These are phyloP conservation scores for Trifolium subterraneum DNA, from an alignment of 306 rosid species.

Conservation along the genomic window DNA sequence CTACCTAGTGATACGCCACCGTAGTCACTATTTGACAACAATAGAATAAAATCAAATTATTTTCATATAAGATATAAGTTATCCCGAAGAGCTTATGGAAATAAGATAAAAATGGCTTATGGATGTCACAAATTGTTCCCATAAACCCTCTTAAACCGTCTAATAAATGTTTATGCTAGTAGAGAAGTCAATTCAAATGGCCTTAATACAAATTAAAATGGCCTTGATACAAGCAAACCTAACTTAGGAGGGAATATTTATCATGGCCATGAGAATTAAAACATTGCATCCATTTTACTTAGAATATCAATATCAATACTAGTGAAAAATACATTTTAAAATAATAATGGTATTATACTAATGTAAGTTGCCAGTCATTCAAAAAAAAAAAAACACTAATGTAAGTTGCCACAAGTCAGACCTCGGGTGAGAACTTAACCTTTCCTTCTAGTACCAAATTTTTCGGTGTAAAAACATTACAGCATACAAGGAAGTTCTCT, in stretches of 20 bases:
- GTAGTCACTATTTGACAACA: not conserved
- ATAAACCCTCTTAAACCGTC: not conserved
- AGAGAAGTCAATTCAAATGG: not conserved
- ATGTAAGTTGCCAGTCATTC: conserved; percentile 2
- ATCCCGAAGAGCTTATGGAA: not conserved
- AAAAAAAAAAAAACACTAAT: not conserved
- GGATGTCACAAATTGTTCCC: not conserved
- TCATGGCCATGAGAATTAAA: conserved; percentile 18
- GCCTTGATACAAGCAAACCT: not conserved
- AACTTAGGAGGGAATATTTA: conserved; percentile 2
- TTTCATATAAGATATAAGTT: not conserved
- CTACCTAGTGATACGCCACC: not conserved
- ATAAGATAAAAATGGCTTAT: not conserved
- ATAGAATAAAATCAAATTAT: too few relatives aligned
- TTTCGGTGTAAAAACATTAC: conserved; percentile 9
- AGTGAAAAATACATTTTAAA: conserved; percentile 8
- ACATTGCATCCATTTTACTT: conserved; percentile 8
- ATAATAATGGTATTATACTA: conserved; percentile 17
- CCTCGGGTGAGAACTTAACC: conserved; percentile 37
- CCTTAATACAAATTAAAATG: not conserved
- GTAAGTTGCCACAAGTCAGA: conserved; percentile 24
- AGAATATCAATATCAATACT: conserved; percentile 26
- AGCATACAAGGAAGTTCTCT: conserved; percentile 41
- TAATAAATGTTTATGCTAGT: not conserved
- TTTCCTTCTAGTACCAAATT: conserved; percentile 32